These are phyloP conservation scores for Talaromyces sp. DNA, from an alignment of 2,329 filamentous ascomycete species.

Conservation along the genomic window DNA sequence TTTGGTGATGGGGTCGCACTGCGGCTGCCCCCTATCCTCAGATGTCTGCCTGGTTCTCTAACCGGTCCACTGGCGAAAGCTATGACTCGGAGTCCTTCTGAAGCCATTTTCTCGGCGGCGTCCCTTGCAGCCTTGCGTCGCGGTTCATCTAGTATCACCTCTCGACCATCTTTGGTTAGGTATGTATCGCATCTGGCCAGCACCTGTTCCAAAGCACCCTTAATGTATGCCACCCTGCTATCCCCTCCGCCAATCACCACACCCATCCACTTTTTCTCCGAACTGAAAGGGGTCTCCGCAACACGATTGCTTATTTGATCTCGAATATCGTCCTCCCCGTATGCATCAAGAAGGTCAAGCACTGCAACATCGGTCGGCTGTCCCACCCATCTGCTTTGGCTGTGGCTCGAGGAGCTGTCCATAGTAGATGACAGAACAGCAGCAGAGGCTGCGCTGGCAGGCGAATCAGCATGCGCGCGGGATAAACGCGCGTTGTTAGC, in stretches of 20 bases:
- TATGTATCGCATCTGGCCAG: slow-evolving; percentile 87
- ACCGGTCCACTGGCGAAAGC: slow-evolving; percentile 86
- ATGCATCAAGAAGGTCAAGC: slow-evolving; percentile 84
- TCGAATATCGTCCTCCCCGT: slow-evolving; percentile 87
- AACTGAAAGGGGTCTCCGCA: slow-evolving; percentile 91
- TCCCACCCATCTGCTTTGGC: slow-evolving; percentile 88
- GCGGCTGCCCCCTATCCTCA: slow-evolving; percentile 53
- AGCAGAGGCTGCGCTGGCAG: slow-evolving; percentile 68
- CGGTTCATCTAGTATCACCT: slow-evolving; percentile 77
- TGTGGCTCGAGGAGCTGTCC: slow-evolving; percentile 57
- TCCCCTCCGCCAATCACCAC: slow-evolving; percentile 72
- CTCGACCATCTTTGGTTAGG: slow-evolving; percentile 78
- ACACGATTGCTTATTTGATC: slow-evolving; percentile 79
- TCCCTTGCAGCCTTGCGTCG: slow-evolving; percentile 71
- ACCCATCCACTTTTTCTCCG: slow-evolving; percentile 98
- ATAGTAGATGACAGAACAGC: slow-evolving; percentile 85
- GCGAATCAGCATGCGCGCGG: slow-evolving; percentile 66
- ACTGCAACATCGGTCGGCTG: slow-evolving; percentile 98
- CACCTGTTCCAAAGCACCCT: slow-evolving; percentile 87
- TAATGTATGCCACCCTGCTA: slow-evolving; percentile 87
- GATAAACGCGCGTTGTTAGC: slow-evolving; percentile 90
- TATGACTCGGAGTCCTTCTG: slow-evolving; percentile 83
- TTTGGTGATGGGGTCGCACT: slow-evolving; percentile 49
- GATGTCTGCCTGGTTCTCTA: slow-evolving; percentile 45
- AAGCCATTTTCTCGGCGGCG: slow-evolving; percentile 83